Percentiles rank a stretch among this genome's conserved stretches.
phyloP scores from a whole-genome alignment of 2,329 filamentous ascomycete genomes.

The Botryosphaeria dothidea region DNA sequence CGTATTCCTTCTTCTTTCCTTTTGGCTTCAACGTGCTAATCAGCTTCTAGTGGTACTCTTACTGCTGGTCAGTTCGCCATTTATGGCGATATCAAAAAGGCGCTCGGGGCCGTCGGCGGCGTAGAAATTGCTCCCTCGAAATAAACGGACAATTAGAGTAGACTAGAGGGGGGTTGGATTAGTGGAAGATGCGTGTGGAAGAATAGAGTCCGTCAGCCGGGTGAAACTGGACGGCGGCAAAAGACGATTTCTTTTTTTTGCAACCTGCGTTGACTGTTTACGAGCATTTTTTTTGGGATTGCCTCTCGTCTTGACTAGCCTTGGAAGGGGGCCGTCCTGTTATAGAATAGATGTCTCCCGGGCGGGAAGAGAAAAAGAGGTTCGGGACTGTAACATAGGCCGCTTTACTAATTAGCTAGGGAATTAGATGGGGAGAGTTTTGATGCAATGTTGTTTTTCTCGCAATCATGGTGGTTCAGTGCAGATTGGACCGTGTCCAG shows the following conservation, averaged over 20 bases:
- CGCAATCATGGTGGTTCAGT: too few species aligned
- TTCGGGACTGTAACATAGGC: constrained; percentile 15
- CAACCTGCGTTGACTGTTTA: constrained; percentile 9
- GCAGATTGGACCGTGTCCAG: too few species aligned
- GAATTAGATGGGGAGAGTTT: constrained; percentile 12
- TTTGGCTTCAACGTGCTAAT: constrained; percentile 9
- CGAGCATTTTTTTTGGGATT: constrained; percentile 8
- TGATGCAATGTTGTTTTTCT: not conserved
- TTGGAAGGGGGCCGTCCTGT: constrained; percentile 15
- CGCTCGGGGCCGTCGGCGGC: constrained; percentile 25
- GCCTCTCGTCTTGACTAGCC: constrained; percentile 13
- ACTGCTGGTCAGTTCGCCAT: constrained; percentile 73
- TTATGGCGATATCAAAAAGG: constrained; percentile 75
- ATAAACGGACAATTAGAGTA: not conserved
- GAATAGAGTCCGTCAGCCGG: constrained; percentile 5
- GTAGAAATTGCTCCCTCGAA: constrained; percentile 15
- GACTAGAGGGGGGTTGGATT: not conserved
- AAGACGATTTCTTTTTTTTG: constrained; percentile 8
- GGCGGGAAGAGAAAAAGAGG: not conserved
- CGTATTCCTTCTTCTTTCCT: not conserved
- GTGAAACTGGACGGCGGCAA: constrained; percentile 8
- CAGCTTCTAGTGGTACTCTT: constrained; percentile 60
- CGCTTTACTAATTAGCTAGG: constrained; percentile 14
- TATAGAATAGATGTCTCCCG: constrained; percentile 17
- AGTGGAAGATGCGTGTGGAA: not conserved